phyloP scores from a whole-genome alignment of 768 basidiomycete genomes.

The Phaeolepiota aurea region DNA sequence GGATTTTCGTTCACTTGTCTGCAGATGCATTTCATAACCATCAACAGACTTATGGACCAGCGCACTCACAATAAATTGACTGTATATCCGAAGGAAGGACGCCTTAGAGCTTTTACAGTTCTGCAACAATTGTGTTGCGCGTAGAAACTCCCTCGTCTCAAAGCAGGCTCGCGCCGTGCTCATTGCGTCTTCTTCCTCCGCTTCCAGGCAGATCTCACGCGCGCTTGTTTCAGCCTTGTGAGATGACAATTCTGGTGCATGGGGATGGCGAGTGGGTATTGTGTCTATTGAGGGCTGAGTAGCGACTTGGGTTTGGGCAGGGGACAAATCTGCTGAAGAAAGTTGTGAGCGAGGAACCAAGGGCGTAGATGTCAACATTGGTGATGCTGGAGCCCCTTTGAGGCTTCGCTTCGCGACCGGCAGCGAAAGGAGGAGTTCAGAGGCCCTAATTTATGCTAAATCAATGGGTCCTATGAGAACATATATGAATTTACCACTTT shows the following conservation, averaged over 20 bases:
- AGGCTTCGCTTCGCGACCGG: constrained; percentile 36
- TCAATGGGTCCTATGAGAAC: constrained; percentile 6
- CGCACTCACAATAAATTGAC: constrained; percentile 73
- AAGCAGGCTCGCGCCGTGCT: constrained; percentile 66
- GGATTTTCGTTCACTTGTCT: constrained; percentile 76
- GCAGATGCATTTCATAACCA: constrained; percentile 2
- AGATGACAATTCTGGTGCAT: constrained; percentile 23
- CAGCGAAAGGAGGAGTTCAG: constrained; percentile 63
- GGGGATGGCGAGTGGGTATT: constrained; percentile 21
- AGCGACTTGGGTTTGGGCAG: constrained; percentile 20
- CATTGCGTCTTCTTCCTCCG: constrained; percentile 65
- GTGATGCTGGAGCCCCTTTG: constrained; percentile 7
- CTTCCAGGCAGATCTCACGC: constrained; percentile 40
- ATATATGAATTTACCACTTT: constrained; percentile 53
- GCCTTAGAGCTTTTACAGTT: constrained; percentile 65
- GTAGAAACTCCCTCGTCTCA: constrained; percentile 68
- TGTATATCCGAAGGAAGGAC: constrained; percentile 71
- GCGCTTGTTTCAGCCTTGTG: constrained; percentile 23
- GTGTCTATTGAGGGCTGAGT: constrained; percentile 18
- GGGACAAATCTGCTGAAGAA: constrained; percentile 27
- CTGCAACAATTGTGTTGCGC: constrained; percentile 59
- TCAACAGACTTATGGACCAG: not conserved
- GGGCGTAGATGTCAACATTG: constrained; percentile 45
- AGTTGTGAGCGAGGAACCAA: constrained; percentile 36
- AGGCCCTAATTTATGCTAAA: constrained; percentile 43